Base-by-base conservation (phyloP, 352 stramenopile species). In the Pilasporangium apinafurcum region DNA sequence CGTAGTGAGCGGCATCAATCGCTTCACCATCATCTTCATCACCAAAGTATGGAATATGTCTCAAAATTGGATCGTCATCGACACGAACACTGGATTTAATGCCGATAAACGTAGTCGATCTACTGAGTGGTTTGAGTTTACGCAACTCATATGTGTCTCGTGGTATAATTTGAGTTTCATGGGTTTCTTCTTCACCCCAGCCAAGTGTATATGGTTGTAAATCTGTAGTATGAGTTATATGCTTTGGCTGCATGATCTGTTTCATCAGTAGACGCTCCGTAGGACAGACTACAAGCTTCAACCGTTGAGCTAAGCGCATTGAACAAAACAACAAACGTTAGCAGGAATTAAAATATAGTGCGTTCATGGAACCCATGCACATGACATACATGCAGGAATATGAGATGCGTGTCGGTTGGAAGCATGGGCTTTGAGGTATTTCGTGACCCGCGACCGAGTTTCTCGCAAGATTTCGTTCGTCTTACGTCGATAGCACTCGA, bases 21-120 rank as follows among this genome's bases (percentile, higher is more conserved):
- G 73, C 71, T 38, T 70, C 81, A 16, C 83, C 82, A 22, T 73
- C 66, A 34, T 96, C 87, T 37, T 96, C 69, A 54, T 97, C 91
- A 16, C 86, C 88, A 58, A 97, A 96, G 59, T 96, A 97, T 7
- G 88, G 91, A 18, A 95, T 68, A 49, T 92, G 87, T 1, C 80
- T 71, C 37, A 98, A 51, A 43, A 92, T 83, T n/a, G 74, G 65
- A 47, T 96, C 82, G 49, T 97, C 90, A 38, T 95, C 83, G 6
- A 86, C 72, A 8, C 65, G 68, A 49, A 88, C 65, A 49, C 85
- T 92, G 6, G 57, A 51, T 37, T 78, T 86, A 25, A 96, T 37
- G 8, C 75, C 76, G 1, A 83, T 62, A 29, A 66, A 87, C 6
- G 76, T 60, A 8, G 79, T 91, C 28, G 68, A 83, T 56, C 52